These are phyloP conservation scores for Persicaria tinctoria DNA, from an alignment of 148 eudicot species.

Conservation along the genomic window DNA sequence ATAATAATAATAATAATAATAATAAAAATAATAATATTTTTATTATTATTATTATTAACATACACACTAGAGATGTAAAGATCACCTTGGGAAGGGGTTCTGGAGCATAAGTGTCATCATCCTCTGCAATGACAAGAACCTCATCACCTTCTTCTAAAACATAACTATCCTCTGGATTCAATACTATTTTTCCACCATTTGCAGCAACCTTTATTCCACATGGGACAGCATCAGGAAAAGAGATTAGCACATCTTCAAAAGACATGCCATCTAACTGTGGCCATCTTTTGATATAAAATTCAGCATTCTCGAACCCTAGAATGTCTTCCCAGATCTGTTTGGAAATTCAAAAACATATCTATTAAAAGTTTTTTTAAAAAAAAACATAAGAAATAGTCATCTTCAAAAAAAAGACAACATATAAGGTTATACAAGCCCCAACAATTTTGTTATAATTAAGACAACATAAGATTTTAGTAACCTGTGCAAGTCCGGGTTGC, in stretches of 20 bases:
- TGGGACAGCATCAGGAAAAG: slow-evolving; percentile 91
- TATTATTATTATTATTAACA: too few species aligned
- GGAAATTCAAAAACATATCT: not conserved
- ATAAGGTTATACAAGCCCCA: not conserved
- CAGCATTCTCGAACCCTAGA: slow-evolving; percentile 90
- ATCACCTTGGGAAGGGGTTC: slow-evolving; percentile 56
- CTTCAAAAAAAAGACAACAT: not conserved
- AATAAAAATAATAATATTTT: too few species aligned
- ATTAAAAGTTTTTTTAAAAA: too few species aligned
- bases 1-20: too few species aligned
- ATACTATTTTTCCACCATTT: slow-evolving; percentile 60
- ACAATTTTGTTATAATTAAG: not conserved
- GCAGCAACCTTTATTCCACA: slow-evolving; percentile 86
- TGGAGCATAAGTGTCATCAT: slow-evolving; percentile 91
- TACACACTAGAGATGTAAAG: not conserved
- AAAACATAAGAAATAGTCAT: not conserved
- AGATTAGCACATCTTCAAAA: slow-evolving; percentile 60
- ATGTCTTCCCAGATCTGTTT: slow-evolving; percentile 92
- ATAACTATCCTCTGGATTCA: slow-evolving; percentile 79
- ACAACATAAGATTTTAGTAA: slow-evolving; percentile 12
- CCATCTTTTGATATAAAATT: slow-evolving; percentile 91
- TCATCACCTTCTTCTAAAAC: slow-evolving; percentile 68
- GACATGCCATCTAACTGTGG: slow-evolving; percentile 55
- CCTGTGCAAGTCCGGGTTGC: slow-evolving; percentile 99
- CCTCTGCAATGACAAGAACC: slow-evolving; percentile 89